These are phyloP conservation scores for Eudorina sp. DNA, from an alignment of 139 green algal genomes.

Conservation along the genomic window DNA sequence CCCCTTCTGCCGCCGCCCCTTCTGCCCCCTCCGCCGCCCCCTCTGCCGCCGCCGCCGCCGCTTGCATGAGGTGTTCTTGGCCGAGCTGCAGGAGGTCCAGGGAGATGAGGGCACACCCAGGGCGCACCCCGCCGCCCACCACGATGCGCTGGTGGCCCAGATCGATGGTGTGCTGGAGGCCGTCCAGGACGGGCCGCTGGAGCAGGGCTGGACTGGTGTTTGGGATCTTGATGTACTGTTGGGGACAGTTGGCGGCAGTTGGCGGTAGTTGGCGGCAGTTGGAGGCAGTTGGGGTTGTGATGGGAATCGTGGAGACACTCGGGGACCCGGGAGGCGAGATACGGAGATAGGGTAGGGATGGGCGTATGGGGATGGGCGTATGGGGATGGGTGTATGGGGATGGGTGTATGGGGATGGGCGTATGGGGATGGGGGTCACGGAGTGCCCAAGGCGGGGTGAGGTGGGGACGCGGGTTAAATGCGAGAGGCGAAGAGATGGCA, in stretches of 20 bases:
- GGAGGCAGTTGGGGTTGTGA: no score
- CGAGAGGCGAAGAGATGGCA: no score
- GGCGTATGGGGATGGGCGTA: no score
- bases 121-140: conserved; percentile 19
- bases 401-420: no score
- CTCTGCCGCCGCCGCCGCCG: not conserved
- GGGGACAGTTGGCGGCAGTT: not conserved
- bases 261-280: no score
- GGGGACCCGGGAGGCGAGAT: not conserved
- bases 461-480: no score
- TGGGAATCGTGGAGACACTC: no score
- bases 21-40: not conserved
- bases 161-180: conserved; percentile 1
- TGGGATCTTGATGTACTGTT: conserved; percentile 35
- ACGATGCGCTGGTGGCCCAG: conserved; percentile 28
- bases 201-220: not conserved
- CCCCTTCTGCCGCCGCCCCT: not conserved
- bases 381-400: no score
- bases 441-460: no score
- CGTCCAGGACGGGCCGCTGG: not conserved
- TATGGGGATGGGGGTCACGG: no score
- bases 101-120: not conserved
- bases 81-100: conserved; percentile 20
- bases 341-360: not conserved
- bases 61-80: no score